phyloP scores from a whole-genome alignment of 805 yeast species.

The Pichia insulana region DNA sequence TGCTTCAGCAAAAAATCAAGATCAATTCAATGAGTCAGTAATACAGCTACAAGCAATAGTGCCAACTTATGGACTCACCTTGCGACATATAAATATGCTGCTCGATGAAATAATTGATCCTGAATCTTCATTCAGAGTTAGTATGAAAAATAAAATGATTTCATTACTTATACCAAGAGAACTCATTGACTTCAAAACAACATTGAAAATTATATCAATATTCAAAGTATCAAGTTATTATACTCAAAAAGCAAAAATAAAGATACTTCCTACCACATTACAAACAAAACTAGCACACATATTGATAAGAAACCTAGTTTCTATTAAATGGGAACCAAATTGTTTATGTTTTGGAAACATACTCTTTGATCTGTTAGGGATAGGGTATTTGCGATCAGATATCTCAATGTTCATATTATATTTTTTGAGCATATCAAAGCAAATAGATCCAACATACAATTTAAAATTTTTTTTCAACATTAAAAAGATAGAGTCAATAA shows the following conservation, averaged over 20 bases:
- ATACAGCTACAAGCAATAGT: constrained; percentile 15
- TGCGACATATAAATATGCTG: constrained; percentile 13
- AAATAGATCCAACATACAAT: constrained; percentile 17
- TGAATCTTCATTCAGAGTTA: constrained; percentile 6
- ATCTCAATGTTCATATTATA: constrained; percentile 17
- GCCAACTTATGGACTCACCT: constrained; percentile 19
- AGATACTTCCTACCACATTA: constrained; percentile 9
- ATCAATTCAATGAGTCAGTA: constrained; percentile 1
- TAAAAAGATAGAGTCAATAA: neutral
- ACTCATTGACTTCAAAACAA: constrained; percentile 16
- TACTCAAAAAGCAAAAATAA: constrained; percentile 10
- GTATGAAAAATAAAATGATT: constrained; percentile 14
- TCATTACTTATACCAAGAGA: constrained; percentile 16
- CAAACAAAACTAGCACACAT: constrained; percentile 18
- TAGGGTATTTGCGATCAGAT: constrained; percentile 21
- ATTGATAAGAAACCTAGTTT: constrained; percentile 16
- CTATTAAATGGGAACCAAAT: constrained; percentile 16
- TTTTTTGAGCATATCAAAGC: constrained; percentile 8
- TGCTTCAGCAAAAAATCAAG: neutral
- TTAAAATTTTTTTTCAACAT: constrained; percentile 15
- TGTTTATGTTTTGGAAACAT: constrained; percentile 17
- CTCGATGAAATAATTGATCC: constrained; percentile 17
- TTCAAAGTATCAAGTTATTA: constrained; percentile 19
- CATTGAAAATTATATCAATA: constrained; percentile 16
- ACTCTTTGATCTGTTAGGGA: constrained; percentile 20